phyloP scores from a whole-genome alignment of 768 basidiomycete genomes.

The Chlorophyllum brunneum region DNA sequence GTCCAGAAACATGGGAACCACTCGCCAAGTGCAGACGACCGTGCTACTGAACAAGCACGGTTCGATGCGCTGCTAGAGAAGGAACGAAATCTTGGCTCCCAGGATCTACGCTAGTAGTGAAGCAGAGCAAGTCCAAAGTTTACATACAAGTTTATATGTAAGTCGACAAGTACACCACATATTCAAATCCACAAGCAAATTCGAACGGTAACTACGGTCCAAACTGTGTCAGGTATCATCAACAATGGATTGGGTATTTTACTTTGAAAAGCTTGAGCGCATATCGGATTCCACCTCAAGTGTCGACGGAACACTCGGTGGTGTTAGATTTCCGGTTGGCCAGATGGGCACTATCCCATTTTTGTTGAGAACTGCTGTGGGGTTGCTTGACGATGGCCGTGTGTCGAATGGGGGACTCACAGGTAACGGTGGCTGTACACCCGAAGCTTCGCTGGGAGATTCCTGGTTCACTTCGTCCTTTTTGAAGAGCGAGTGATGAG shows the following conservation, averaged over 20 bases:
- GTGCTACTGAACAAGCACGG: conserved; percentile 44
- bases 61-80: conserved; percentile 60
- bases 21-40: conserved; percentile 23
- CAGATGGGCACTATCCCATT: neutral
- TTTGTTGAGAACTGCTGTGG: neutral
- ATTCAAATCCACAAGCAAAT: neutral
- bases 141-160: conserved; percentile 6
- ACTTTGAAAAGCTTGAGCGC: conserved; percentile 2
- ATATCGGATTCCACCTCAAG: conserved; percentile 7
- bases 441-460: conserved; percentile 9
- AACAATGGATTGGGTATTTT: conserved; percentile 1
- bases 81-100: conserved; percentile 41
- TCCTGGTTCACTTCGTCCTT: conserved; percentile 32
- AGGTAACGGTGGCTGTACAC: conserved; percentile 32
- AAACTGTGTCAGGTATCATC: neutral
- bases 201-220: neutral
- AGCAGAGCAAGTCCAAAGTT: conserved; percentile 4
- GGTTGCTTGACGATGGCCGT: conserved; percentile 21
- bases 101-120: conserved; percentile 4
- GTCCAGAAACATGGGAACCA: conserved; percentile 18
- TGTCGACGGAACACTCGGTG: neutral
- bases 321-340: neutral
- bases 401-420: conserved; percentile 33
- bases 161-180: conserved; percentile 6
- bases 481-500: conserved; percentile 60